Percentiles rank a stretch among this genome's conserved stretches.
Conservation (phyloP, 1,284 basidiomycete species). For the Pseudozyma thailandica region DNA sequence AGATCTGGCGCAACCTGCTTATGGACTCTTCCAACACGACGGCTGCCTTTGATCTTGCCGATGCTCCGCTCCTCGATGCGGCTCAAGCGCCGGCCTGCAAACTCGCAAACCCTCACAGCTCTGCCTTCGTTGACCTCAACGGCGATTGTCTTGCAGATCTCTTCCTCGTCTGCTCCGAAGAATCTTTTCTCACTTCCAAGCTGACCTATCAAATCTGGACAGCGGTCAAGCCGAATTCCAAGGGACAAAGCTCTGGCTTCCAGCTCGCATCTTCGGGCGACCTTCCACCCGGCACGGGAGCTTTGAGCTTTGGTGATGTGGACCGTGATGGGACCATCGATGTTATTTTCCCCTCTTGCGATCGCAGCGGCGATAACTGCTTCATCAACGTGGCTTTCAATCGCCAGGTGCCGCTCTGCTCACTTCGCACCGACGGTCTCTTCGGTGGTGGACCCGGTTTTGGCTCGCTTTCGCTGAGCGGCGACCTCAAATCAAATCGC, state of each 20-base stretch:
- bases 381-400: constrained; percentile 93
- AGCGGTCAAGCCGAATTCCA: constrained; percentile 46
- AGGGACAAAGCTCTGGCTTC: constrained; percentile 74
- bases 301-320: constrained; percentile 90
- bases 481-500: background rate
- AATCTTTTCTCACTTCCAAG: constrained; percentile 66
- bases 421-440: constrained; percentile 46
- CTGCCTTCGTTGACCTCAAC: constrained; percentile 92
- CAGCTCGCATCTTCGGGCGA: constrained; percentile 76
- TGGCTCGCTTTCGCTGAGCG: constrained; percentile 17
- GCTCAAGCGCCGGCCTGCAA: constrained; percentile 72
- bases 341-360: constrained; percentile 88
- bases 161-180: constrained; percentile 83
- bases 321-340: constrained; percentile 97
- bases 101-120: constrained; percentile 87
- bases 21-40: constrained; percentile 15
- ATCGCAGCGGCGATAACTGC: constrained; percentile 73
- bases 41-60: constrained; percentile 33
- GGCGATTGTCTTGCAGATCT: constrained; percentile 95
- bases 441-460: constrained; percentile 46
- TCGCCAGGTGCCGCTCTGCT: constrained; percentile 85
- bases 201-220: constrained; percentile 84
- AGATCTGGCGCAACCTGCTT: constrained; percentile 56
- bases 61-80: constrained; percentile 27
- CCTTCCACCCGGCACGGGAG: constrained; percentile 81